Conservation (phyloP, 805 yeast species). For the Lachancea waltii region DNA sequence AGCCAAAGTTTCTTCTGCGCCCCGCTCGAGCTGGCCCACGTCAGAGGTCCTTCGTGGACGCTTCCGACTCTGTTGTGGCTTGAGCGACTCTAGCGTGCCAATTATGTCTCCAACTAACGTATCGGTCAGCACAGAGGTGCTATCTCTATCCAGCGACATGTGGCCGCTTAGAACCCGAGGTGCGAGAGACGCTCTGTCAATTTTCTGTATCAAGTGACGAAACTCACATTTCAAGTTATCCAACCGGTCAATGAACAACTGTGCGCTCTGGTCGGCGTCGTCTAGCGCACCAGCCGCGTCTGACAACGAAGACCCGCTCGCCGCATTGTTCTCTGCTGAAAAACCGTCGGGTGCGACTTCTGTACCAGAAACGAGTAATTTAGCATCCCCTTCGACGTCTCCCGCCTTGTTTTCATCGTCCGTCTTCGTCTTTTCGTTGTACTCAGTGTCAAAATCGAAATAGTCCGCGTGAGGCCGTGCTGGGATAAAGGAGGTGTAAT, state of each 20-base stretch:
- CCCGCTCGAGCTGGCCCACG: background rate
- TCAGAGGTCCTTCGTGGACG: slow-evolving; percentile 1
- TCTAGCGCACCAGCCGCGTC: slow-evolving; percentile 1
- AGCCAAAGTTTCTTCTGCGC: background rate
- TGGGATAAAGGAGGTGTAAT: slow-evolving; percentile 20
- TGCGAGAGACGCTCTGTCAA: slow-evolving; percentile 14
- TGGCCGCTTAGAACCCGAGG: background rate
- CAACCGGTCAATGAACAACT: slow-evolving; percentile 10
- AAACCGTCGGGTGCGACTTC: too few species aligned
- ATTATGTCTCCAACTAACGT: slow-evolving; percentile 4
- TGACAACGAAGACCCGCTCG: background rate
- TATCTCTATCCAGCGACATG: background rate
- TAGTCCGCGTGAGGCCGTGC: slow-evolving; percentile 25
- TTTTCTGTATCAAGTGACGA: slow-evolving; percentile 13
- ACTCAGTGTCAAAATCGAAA: slow-evolving; percentile 21
- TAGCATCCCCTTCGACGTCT: background rate
- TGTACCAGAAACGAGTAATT: too few species aligned
- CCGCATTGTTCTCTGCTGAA: background rate
- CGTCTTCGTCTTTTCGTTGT: slow-evolving; percentile 1
- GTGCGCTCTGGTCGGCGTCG: slow-evolving; percentile 1
- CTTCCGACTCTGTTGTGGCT: slow-evolving; percentile 2
- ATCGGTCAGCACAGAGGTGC: background rate
- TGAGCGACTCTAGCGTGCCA: slow-evolving; percentile 3
- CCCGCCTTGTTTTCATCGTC: too few species aligned
- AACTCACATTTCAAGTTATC: slow-evolving; percentile 15